Evolutionary conservation across 257 asterid genomes (phyloP).

Genomic region (Thymus quinquecostatus): DNA sequence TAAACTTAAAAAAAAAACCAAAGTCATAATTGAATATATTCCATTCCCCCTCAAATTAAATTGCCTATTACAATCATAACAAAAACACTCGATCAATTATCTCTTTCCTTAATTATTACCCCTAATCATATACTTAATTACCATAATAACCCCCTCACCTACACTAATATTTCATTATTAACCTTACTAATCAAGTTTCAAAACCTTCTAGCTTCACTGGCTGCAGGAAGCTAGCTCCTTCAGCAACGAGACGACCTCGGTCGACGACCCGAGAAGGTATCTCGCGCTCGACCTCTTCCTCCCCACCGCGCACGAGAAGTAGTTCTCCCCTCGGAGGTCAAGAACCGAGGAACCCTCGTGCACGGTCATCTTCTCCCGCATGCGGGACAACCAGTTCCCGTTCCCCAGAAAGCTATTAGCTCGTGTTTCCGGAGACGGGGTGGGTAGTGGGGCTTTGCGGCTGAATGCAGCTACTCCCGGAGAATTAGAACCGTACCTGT

Average conservation of each 20-base stretch:
- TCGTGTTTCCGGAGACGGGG: constrained; percentile 46
- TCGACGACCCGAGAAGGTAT: constrained; percentile 74
- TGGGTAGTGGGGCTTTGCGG: constrained; percentile 43
- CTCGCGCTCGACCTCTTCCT: constrained; percentile 72
- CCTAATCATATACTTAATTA: too few relatives aligned
- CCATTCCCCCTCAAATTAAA: background rate
- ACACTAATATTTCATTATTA: too few relatives aligned
- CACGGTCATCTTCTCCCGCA: constrained; percentile 60
- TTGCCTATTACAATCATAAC: constrained; percentile 16
- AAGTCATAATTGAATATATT: constrained; percentile 11
- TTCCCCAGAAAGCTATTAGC: constrained; percentile 42
- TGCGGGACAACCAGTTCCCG: constrained; percentile 60
- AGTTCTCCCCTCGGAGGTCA: constrained; percentile 79
- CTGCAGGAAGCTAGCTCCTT: constrained; percentile 51
- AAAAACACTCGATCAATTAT: background rate
- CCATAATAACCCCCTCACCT: too few relatives aligned
- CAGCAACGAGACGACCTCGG: constrained; percentile 72
- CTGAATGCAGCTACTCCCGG: constrained; percentile 41
- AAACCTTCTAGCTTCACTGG: background rate
- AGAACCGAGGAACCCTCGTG: constrained; percentile 93
- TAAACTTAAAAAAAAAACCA: background rate
- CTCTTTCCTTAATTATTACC: too few relatives aligned
- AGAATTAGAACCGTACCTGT: constrained; percentile 44
- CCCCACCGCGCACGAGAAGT: constrained; percentile 93
- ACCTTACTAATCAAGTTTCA: too few relatives aligned